Evolutionary conservation across 1,139 yeast genomes (phyloP), one percentile per base, ranked within the genome.

Genomic region (Yamadazyma siamensis): DNA sequence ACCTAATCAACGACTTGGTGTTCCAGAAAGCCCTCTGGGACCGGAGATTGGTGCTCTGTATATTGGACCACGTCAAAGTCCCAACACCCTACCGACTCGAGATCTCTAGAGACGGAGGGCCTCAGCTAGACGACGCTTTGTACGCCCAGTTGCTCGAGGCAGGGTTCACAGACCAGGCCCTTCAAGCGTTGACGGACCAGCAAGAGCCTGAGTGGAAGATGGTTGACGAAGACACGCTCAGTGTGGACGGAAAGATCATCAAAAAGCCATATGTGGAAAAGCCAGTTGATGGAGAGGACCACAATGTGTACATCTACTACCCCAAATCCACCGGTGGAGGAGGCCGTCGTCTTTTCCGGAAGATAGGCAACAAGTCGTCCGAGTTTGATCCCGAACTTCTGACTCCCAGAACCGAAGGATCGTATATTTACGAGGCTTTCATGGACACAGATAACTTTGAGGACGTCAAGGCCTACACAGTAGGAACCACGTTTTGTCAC

Each of bases 231-330:
- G 97, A 94, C 51, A 87, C 96, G 0, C 69, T 94, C 33, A 67
- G 66, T 35, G 91, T 91, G 15, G 77, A 84, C 41, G 96, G 95
- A 3, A 57, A 75, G 44, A 62, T 66, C 10, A 62, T 94, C 59
- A 69, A 66, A 26, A 94, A 94, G 51, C 99, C 99, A 6, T 94
- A 80, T 66, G 98, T 94, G 18, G 99, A 94, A 56, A 94, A 94
- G 49, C 99, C 99, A 1, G 98, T 91, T 6, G 96, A 94, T 59
- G 99, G 99, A 27, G 99, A 94, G 59, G 96, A 94, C 56, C 99
- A 94, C 59, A 94, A 94, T 54, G 91, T 94, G 26, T 87, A 83
- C 55, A 91, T 94, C 27, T 94, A 94, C 58, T 91, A 91, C 54
- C 84, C 94, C 23, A 75, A 77, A 35, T 75, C 82, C 34, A 81